These are phyloP conservation scores for Sporisorium reilianum DNA, from an alignment of 1,284 basidiomycete genomes.

Conservation along the genomic window DNA sequence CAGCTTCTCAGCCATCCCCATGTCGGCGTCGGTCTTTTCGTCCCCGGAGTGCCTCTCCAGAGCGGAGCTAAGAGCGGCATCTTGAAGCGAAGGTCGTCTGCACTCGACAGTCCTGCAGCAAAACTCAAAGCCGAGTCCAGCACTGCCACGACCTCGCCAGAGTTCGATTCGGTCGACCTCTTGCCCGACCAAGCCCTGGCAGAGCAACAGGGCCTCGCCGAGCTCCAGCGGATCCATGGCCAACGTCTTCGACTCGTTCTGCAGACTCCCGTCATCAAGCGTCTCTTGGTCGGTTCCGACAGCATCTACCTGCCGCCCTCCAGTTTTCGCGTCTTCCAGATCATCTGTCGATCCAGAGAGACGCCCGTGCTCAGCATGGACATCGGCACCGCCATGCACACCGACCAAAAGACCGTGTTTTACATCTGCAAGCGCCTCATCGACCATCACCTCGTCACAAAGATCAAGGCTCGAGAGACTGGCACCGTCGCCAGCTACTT, in stretches of 20 bases:
- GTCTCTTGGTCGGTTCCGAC: slow-evolving; percentile 83
- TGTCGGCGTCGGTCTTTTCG: slow-evolving; percentile 75
- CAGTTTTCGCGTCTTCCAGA: slow-evolving; percentile 86
- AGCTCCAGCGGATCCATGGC: slow-evolving; percentile 66
- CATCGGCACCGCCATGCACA: slow-evolving; percentile 81
- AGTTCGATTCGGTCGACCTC: slow-evolving; percentile 35
- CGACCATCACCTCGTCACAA: slow-evolving; percentile 42
- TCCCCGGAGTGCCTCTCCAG: slow-evolving; percentile 19
- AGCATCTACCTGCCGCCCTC: slow-evolving; percentile 81
- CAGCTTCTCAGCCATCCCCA: slow-evolving; percentile 79
- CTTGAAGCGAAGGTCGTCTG: slow-evolving; percentile 3
- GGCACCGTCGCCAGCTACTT: slow-evolving; percentile 53
- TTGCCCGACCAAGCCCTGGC: slow-evolving; percentile 30
- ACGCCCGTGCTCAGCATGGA: slow-evolving; percentile 81
- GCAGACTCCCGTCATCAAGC: slow-evolving; percentile 79
- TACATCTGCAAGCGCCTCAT: slow-evolving; percentile 69
- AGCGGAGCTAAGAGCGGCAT: slow-evolving; percentile 29
- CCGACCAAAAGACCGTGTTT: slow-evolving; percentile 89
- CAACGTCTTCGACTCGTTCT: slow-evolving; percentile 79
- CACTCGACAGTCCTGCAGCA: slow-evolving; percentile 13
- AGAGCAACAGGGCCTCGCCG: slow-evolving; percentile 70
- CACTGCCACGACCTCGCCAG: not conserved
- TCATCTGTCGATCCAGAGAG: slow-evolving; percentile 82
- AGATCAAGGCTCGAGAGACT: slow-evolving; percentile 59
- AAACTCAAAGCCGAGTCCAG: slow-evolving; percentile 3